Evolutionary conservation across 176 grass and related monocot species (phyloP), one percentile per base, ranked within the genome.

Genomic region (Melocanna baccifera): DNA sequence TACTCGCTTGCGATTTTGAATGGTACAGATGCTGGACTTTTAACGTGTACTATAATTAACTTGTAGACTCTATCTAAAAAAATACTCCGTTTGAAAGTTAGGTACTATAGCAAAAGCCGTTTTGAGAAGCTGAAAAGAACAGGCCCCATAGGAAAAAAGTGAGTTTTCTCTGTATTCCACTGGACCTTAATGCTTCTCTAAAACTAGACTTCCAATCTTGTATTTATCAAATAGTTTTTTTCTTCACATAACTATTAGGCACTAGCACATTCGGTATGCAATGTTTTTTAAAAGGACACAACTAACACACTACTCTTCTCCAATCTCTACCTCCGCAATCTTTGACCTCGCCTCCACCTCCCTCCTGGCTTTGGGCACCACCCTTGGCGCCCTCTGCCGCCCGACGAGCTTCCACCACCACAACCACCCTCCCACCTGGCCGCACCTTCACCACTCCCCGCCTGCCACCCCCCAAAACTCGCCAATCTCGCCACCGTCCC

Each of bases 141-240:
- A n/a, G n/a, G n/a, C n/a, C n/a, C n/a, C n/a, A n/a, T n/a, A n/a
- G 6, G 25, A 42, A 61, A 57, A 73, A 34, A 45, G n/a, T 45
- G 50, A 19, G 50, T 28, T 46, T 20, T 62, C 5, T 76, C 15
- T 20, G 22, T 40, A 42, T 28, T 46, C 2, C 39, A 22, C 8
- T 30, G 57, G 1, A 64, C 58, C 34, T 28, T 29, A 28, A 59
- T 11, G 4, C 48, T 78, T 47, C n/a, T 46, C 14, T 47, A 16
- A 63, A 75, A 48, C 55, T 39, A 69, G 40, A 57, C 40, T 8
- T 47, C 40, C 55, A 40, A 62, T 48, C 14, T 50, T 55, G 39
- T 52, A 26, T 55, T 62, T 63, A 26, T 62, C 7, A 25, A 46
- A 51, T 47, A 64, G 39, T 47, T 73, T 73, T 73, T 50, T 74